phyloP scores from a whole-genome alignment of 2,329 filamentous ascomycete genomes.

The Colletotrichum sp. region DNA sequence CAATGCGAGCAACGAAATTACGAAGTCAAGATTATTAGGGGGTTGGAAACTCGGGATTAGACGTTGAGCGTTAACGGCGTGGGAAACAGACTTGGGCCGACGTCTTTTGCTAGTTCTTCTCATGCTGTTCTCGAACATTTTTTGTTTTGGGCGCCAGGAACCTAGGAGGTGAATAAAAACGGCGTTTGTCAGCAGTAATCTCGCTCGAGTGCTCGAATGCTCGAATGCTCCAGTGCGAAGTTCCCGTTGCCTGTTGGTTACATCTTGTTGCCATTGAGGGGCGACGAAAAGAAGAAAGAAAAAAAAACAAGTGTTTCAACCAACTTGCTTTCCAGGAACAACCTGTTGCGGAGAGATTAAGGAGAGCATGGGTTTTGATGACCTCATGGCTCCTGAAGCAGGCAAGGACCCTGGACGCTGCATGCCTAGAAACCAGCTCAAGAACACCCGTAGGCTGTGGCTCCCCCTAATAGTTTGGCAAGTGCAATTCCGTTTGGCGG shows the following conservation, averaged over 20 bases:
- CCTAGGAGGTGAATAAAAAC: not conserved
- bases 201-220: not conserved
- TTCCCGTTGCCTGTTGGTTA: not conserved
- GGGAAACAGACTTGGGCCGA: not conserved
- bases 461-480: not conserved
- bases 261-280: not conserved
- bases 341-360: conserved; percentile 18
- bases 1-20: not conserved
- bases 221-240: not conserved
- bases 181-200: not conserved
- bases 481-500: not conserved
- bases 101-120: not conserved
- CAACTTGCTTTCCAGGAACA: conserved; percentile 1
- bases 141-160: not conserved
- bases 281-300: not conserved
- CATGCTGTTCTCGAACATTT: not conserved
- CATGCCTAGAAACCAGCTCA: not conserved
- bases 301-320: not conserved
- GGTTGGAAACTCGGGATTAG: not conserved
- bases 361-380: conserved; percentile 13
- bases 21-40: not conserved
- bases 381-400: conserved; percentile 15
- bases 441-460: not conserved
- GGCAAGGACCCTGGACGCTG: conserved; percentile 4
- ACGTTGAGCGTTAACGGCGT: not conserved